Conservation (phyloP, 176 grass and related monocot species). For the Canna indica region DNA sequence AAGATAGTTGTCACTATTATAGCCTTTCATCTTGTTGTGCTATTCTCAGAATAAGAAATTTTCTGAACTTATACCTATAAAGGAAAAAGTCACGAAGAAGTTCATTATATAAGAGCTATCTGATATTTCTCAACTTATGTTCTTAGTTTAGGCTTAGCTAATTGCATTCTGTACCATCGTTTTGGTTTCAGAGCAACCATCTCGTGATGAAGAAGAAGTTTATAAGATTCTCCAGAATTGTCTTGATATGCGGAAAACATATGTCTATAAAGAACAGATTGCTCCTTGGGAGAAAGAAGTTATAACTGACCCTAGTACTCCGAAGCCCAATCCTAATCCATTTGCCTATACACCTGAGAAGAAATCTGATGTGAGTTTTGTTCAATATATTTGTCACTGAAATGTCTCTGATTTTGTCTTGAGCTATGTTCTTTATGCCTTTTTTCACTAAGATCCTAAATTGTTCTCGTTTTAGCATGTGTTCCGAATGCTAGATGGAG, state of each 20-base stretch:
- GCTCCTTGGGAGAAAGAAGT: conserved; percentile 90
- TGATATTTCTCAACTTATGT: not conserved
- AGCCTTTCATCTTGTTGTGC: not conserved
- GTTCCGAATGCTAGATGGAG: conserved; percentile 86
- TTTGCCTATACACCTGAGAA: conserved; percentile 53
- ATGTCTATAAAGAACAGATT: conserved; percentile 79
- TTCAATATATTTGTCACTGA: not conserved
- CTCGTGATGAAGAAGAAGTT: conserved; percentile 67
- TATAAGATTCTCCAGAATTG: conserved; percentile 87
- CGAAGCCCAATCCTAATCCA: conserved; percentile 76
- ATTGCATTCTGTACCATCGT: not conserved
- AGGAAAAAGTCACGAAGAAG: too few relatives aligned
- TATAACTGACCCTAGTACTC: conserved; percentile 93
- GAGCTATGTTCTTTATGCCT: not conserved
- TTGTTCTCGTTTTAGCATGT: conserved; percentile 51
- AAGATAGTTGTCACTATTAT: not conserved
- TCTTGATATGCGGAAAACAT: conserved; percentile 68
- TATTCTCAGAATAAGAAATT: not conserved
- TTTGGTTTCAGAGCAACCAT: conserved; percentile 58
- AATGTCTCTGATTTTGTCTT: not conserved
- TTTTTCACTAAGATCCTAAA: not conserved
- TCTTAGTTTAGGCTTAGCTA: not conserved
- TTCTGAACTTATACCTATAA: not conserved
- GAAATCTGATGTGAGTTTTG: conserved; percentile 56
- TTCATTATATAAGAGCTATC: too few relatives aligned